Conservation (phyloP, 148 eudicot genomes). For the Dianthus caryophyllus region DNA sequence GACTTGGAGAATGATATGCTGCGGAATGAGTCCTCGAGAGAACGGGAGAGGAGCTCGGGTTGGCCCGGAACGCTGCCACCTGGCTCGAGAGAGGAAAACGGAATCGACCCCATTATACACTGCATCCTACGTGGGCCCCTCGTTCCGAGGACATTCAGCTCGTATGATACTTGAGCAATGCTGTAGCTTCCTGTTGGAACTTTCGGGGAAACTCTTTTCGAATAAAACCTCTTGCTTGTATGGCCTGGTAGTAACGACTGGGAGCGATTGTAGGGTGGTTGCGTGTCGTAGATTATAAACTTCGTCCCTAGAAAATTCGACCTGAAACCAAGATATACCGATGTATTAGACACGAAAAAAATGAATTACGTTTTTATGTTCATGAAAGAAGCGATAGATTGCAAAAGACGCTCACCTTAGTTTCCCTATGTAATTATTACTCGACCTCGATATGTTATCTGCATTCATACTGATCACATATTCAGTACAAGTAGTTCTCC, state of each 20-base stretch:
- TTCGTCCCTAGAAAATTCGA: conserved; percentile 88
- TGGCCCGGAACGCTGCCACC: conserved; percentile 81
- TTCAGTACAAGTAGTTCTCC: conserved; percentile 85
- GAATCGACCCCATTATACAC: conserved; percentile 70
- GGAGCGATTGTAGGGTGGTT: conserved; percentile 52
- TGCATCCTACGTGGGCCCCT: conserved; percentile 89
- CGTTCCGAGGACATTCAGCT: conserved; percentile 82
- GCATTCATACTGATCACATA: conserved; percentile 92
- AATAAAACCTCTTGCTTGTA: conserved; percentile 67
- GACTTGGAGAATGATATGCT: conserved; percentile 66
- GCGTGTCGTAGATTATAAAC: conserved; percentile 76
- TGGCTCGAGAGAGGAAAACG: conserved; percentile 56
- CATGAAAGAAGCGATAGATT: background rate
- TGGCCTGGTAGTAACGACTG: conserved; percentile 46
- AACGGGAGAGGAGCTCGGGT: conserved; percentile 55
- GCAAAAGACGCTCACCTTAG: conserved; percentile 42
- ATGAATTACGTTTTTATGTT: no score
- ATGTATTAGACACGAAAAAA: background rate
- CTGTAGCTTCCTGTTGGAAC: conserved; percentile 67
- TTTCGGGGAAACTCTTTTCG: conserved; percentile 80
- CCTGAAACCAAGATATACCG: conserved; percentile 31
- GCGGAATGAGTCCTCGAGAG: conserved; percentile 74
- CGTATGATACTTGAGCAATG: conserved; percentile 73
- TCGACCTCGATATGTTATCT: conserved; percentile 81
- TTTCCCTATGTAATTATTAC: conserved; percentile 78